A percentile compares a stretch with the other conserved stretches of the same genome.
Evolutionary conservation across 2,329 filamentous ascomycete species (phyloP).

Genomic region (Xylaria sp.): DNA sequence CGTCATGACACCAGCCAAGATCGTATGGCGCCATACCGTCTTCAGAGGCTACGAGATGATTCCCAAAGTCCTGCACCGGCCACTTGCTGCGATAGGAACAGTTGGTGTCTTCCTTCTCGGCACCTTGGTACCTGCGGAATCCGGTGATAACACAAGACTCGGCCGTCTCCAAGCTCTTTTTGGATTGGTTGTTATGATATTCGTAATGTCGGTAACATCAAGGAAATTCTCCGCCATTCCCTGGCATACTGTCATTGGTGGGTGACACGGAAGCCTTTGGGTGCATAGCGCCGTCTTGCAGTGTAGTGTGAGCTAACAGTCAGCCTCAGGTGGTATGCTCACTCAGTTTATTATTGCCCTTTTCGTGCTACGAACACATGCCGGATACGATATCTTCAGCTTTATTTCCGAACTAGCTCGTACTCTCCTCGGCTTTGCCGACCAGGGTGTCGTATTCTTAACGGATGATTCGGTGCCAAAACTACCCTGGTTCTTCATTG

Average conservation of each 20-base stretch:
- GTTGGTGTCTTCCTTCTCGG: conserved; percentile 80
- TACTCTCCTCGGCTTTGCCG: conserved; percentile 78
- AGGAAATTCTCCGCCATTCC: conserved; percentile 70
- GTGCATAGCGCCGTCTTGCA: conserved; percentile 4
- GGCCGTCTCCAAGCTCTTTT: conserved; percentile 86
- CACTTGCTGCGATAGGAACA: conserved; percentile 70
- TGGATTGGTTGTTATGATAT: conserved; percentile 77
- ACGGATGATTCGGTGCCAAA: conserved; percentile 58
- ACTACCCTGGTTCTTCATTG: conserved; percentile 75
- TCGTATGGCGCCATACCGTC: conserved; percentile 73
- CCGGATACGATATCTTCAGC: conserved; percentile 89
- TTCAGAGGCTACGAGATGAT: conserved; percentile 68
- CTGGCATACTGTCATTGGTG: conserved; percentile 81
- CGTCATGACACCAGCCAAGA: conserved; percentile 72
- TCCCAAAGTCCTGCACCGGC: conserved; percentile 72
- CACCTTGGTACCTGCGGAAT: conserved; percentile 77
- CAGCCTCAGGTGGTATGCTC: conserved; percentile 73
- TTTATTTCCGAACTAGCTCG: conserved; percentile 83
- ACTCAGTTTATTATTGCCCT: conserved; percentile 88
- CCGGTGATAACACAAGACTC: conserved; percentile 77
- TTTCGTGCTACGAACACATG: conserved; percentile 83
- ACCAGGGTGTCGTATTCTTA: conserved; percentile 78
- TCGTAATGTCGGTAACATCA: conserved; percentile 75
- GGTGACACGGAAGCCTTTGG: conserved; percentile 14
- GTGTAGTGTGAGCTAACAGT: conserved; percentile 12